Percentiles rank a stretch among this genome's conserved stretches.
Evolutionary conservation across 306 rosid species (phyloP).

Genomic region (Rosa lucieae): DNA sequence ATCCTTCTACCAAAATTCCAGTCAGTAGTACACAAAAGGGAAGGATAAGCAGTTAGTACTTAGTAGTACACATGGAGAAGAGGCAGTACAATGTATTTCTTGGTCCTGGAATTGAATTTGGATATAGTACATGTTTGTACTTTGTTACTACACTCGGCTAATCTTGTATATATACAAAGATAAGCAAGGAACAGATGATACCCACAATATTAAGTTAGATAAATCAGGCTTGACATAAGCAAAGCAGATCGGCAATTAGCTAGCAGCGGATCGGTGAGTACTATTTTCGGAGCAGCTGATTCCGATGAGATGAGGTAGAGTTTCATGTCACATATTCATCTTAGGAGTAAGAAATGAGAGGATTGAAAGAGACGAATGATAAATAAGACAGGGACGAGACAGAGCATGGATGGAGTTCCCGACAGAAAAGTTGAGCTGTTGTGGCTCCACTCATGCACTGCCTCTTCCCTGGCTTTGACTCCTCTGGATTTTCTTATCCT

Average conservation of each 20-base stretch:
- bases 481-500: background rate
- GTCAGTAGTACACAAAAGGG: background rate
- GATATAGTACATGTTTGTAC: conserved; percentile 5
- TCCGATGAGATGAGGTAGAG: background rate
- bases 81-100: conserved; percentile 7
- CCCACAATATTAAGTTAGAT: background rate
- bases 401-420: conserved; percentile 86
- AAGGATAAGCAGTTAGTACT: too few species aligned
- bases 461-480: conserved; percentile 90
- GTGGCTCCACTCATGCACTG: conserved; percentile 89
- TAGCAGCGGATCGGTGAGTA: background rate
- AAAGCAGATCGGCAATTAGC: background rate
- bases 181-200: background rate
- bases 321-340: background rate
- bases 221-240: background rate
- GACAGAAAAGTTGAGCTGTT: conserved; percentile 40
- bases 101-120: background rate
- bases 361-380: conserved; percentile 10
- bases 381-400: conserved; percentile 56
- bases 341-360: background rate
- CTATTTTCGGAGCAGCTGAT: background rate
- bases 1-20: background rate
- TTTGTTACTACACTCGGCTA: background rate
- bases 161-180: background rate
- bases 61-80: background rate